Evolutionary conservation across 306 rosid genomes (phyloP).

Genomic region (Fragaria nilgerrensis): DNA sequence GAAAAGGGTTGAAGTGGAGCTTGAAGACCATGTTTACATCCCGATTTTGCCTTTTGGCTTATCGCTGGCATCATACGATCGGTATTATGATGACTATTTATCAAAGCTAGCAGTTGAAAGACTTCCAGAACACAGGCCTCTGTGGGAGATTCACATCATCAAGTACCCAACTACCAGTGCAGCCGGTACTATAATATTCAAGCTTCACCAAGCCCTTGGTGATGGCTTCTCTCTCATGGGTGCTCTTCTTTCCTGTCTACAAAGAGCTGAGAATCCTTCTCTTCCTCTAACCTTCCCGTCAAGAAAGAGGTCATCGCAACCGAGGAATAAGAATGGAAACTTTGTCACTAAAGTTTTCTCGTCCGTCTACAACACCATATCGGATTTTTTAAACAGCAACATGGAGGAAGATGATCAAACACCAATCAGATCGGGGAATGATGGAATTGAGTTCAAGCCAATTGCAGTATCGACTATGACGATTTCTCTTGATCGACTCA

Average conservation of each 20-base stretch:
- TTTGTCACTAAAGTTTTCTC: constrained; percentile 23
- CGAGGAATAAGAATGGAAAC: background rate
- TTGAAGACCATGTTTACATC: constrained; percentile 40
- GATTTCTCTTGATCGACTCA: constrained; percentile 47
- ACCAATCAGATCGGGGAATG: constrained; percentile 46
- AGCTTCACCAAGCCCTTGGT: constrained; percentile 64
- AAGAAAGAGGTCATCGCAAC: background rate
- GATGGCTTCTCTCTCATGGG: constrained; percentile 70
- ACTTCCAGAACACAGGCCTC: constrained; percentile 37
- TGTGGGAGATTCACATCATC: constrained; percentile 55
- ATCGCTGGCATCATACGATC: constrained; percentile 29
- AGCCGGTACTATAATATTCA: constrained; percentile 34
- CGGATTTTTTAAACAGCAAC: constrained; percentile 41
- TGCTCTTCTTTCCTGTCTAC: constrained; percentile 54
- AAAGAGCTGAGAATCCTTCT: constrained; percentile 46
- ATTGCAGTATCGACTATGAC: constrained; percentile 29
- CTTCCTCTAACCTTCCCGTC: constrained; percentile 59
- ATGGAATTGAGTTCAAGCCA: constrained; percentile 34
- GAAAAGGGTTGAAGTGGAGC: constrained; percentile 46
- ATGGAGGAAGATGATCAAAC: constrained; percentile 45
- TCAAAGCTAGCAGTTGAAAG: constrained; percentile 33
- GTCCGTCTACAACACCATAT: constrained; percentile 26
- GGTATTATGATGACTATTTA: constrained; percentile 35
- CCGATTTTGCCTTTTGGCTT: constrained; percentile 30
- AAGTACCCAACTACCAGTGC: constrained; percentile 47